A percentile compares a stretch with the other conserved stretches of the same genome.
Evolutionary conservation across 139 green algal genomes (phyloP).

Genomic region (Pleodorina starrii): DNA sequence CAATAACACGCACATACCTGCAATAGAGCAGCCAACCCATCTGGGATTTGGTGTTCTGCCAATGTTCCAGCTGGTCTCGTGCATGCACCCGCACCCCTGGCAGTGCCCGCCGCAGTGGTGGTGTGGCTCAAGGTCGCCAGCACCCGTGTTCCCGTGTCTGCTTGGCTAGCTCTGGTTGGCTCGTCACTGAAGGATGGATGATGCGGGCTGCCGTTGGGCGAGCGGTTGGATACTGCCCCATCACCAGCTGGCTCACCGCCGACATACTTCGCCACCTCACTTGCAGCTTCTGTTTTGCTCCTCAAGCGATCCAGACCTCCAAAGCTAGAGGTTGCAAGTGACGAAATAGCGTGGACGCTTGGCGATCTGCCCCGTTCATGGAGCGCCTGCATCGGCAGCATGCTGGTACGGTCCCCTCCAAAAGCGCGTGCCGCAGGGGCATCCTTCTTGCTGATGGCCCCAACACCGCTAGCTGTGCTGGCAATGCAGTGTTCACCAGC

Average conservation of each 20-base stretch:
- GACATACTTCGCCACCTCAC: background rate
- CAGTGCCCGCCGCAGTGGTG: background rate
- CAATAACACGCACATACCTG: background rate
- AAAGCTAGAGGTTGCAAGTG: background rate
- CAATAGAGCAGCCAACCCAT: conserved; percentile 37
- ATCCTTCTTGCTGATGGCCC: background rate
- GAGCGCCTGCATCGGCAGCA: background rate
- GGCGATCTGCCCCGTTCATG: background rate
- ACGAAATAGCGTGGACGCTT: background rate
- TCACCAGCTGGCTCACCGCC: too few relatives aligned
- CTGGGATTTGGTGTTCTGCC: conserved; percentile 6
- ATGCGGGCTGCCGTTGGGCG: too few relatives aligned
- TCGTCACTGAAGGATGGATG: background rate
- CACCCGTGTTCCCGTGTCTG: background rate
- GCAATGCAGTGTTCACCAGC: background rate
- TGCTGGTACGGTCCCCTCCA: background rate
- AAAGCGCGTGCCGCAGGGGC: background rate
- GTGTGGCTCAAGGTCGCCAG: background rate
- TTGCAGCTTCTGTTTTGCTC: background rate
- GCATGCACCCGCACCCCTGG: background rate
- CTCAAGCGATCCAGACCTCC: background rate
- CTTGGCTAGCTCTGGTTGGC: background rate
- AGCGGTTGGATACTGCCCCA: too few relatives aligned
- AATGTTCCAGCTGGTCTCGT: background rate
- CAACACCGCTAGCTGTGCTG: background rate